Percentiles rank a stretch among this genome's conserved stretches.
phyloP scores from a whole-genome alignment of 2,329 filamentous ascomycete genomes.

The Talaromyces atroroseus region DNA sequence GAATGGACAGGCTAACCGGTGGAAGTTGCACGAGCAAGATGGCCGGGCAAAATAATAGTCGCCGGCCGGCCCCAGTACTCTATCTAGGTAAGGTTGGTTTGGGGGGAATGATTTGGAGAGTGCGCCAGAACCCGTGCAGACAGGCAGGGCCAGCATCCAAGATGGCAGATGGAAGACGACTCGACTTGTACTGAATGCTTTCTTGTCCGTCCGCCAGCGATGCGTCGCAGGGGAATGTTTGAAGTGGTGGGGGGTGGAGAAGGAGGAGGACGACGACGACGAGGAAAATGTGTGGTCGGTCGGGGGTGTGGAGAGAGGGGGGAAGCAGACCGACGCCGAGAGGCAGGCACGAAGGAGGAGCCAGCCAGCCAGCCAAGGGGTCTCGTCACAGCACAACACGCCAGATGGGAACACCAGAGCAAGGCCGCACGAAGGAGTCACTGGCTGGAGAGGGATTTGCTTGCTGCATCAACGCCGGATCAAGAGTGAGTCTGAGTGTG shows the following conservation, averaged over 20 bases:
- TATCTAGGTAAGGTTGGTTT: neutral
- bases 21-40: neutral
- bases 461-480: neutral
- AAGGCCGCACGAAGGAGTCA: neutral
- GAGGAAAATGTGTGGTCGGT: conserved; percentile 4
- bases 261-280: neutral
- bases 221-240: neutral
- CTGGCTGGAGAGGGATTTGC: neutral
- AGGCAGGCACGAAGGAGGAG: neutral
- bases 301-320: conserved; percentile 4
- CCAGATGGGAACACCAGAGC: neutral
- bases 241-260: neutral
- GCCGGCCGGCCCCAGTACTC: conserved; percentile 2
- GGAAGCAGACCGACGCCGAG: neutral
- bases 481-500: neutral
- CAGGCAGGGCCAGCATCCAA: neutral
- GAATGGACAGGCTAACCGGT: neutral
- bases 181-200: conserved; percentile 1
- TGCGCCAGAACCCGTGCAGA: neutral
- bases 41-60: conserved; percentile 3
- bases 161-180: neutral
- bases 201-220: neutral
- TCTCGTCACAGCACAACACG: too few relatives aligned
- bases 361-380: conserved; percentile 1
- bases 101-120: neutral